phyloP scores from a whole-genome alignment of 352 stramenopile genomes.

The Elongisporangium anandrum region DNA sequence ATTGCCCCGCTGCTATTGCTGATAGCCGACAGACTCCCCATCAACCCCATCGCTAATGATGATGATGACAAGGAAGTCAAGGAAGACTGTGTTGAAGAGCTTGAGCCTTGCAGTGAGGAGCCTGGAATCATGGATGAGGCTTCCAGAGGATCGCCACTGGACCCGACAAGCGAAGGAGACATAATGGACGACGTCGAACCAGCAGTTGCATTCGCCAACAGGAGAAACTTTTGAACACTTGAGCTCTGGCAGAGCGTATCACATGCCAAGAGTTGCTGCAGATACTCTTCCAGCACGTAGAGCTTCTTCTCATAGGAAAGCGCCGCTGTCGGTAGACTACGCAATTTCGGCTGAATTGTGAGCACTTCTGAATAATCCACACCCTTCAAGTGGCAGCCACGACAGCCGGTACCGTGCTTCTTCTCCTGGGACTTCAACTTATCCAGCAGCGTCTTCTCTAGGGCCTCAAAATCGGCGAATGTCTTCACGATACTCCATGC shows the following conservation, averaged over 20 bases:
- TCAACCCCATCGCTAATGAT: too few species aligned
- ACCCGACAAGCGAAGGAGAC: background rate
- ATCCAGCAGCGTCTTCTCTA: constrained; percentile 62
- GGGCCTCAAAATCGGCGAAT: constrained; percentile 62
- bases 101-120: too few species aligned
- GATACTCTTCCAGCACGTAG: constrained; percentile 57
- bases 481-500: constrained; percentile 69
- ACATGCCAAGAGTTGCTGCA: constrained; percentile 65
- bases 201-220: constrained; percentile 25
- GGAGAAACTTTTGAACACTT: constrained; percentile 68
- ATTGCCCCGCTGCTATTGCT: constrained; percentile 9
- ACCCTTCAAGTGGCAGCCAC: constrained; percentile 52
- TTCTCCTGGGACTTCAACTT: constrained; percentile 75
- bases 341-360: constrained; percentile 40
- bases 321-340: constrained; percentile 24
- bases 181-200: background rate
- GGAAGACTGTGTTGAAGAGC: too few species aligned
- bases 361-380: constrained; percentile 68
- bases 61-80: too few species aligned
- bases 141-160: background rate
- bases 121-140: too few species aligned
- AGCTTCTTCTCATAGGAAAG: constrained; percentile 63
- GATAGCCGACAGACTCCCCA: background rate
- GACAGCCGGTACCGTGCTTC: constrained; percentile 36
- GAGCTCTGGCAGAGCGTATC: constrained; percentile 76